Percentiles rank a stretch among this genome's conserved stretches.
Conservation (phyloP, 768 basidiomycete species). For the Lactarius trivialis region DNA sequence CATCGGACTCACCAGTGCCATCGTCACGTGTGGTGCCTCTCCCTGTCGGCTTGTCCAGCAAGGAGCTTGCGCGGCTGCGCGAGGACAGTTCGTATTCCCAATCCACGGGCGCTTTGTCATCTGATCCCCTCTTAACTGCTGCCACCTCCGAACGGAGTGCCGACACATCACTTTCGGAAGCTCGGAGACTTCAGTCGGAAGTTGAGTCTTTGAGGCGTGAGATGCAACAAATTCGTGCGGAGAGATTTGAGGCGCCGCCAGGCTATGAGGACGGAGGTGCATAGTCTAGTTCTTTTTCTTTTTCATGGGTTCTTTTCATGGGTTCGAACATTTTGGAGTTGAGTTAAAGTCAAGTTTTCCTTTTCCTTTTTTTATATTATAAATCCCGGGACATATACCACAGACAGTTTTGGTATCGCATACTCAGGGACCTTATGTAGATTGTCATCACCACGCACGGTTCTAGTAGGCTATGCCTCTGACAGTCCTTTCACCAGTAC, state of each 20-base stretch:
- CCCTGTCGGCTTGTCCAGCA: conserved; percentile 4
- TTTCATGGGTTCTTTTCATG: no score
- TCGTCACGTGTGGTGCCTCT: neutral
- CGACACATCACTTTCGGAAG: neutral
- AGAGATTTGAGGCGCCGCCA: conserved; percentile 26
- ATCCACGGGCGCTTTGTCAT: neutral
- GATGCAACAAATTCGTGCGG: conserved; percentile 26
- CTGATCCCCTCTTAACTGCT: neutral
- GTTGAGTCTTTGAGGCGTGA: conserved; percentile 28
- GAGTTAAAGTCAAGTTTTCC: no score
- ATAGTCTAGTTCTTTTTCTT: no score
- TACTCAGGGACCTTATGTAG: no score
- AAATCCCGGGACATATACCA: no score
- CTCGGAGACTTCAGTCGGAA: conserved; percentile 21
- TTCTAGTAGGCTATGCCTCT: no score
- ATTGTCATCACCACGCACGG: no score
- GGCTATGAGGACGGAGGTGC: conserved; percentile 14
- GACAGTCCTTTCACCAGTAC: no score
- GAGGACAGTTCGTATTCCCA: neutral
- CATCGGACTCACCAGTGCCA: neutral
- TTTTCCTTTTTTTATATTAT: no score
- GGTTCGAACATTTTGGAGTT: no score
- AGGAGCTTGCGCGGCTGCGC: conserved; percentile 12
- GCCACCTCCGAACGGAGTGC: neutral
- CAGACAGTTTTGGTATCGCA: no score